phyloP scores from a whole-genome alignment of 345 rosid species.

The Rhizophora apiculata region DNA sequence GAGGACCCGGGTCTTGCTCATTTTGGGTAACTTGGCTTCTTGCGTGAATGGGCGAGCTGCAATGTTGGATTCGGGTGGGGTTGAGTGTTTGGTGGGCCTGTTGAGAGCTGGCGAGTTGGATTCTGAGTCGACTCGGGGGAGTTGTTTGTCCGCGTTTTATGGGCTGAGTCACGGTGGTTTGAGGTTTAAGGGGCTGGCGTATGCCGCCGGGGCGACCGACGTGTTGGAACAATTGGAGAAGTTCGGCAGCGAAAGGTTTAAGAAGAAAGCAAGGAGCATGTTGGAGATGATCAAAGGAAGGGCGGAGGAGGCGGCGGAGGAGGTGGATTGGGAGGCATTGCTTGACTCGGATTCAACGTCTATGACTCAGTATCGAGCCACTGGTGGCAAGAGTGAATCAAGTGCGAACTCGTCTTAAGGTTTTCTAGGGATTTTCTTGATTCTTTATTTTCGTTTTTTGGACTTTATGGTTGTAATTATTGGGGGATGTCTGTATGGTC shows the following conservation, averaged over 20 bases:
- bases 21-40: constrained; percentile 54
- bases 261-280: constrained; percentile 47
- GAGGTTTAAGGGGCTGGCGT: constrained; percentile 71
- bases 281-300: constrained; percentile 46
- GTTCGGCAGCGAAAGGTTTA: constrained; percentile 39
- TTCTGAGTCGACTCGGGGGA: constrained; percentile 48
- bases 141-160: constrained; percentile 56
- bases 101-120: constrained; percentile 37
- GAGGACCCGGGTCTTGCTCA: constrained; percentile 43
- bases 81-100: constrained; percentile 55
- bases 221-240: constrained; percentile 50
- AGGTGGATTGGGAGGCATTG: constrained; percentile 75
- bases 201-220: constrained; percentile 59
- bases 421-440: background rate
- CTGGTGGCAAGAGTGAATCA: constrained; percentile 25
- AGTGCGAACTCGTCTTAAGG: constrained; percentile 46
- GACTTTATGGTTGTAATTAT: background rate
- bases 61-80: constrained; percentile 75
- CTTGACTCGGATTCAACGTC: constrained; percentile 43
- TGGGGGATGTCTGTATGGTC: background rate
- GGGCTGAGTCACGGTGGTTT: constrained; percentile 58
- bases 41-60: constrained; percentile 56
- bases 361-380: constrained; percentile 20
- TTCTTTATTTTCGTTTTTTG: background rate
- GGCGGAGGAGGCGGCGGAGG: constrained; percentile 43